Percentiles rank a stretch among this genome's conserved stretches.
Conservation (phyloP, 257 asterid species). For the Petunia axillaris region DNA sequence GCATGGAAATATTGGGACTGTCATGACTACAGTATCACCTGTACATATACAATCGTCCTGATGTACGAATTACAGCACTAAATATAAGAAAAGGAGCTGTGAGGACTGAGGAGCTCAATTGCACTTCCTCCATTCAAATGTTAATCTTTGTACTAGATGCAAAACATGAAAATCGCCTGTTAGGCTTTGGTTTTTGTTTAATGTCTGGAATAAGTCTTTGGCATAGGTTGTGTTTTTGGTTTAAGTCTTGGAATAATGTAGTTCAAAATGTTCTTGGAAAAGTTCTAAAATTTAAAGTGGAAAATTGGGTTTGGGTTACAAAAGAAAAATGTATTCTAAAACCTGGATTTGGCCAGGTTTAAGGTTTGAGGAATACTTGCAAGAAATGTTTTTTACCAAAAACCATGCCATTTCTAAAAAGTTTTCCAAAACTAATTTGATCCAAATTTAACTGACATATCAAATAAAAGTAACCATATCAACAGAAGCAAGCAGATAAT, state of each 20-base stretch:
- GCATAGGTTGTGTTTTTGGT: constrained; percentile 5
- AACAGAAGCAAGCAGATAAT: background rate
- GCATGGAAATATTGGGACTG: background rate
- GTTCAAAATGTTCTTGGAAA: background rate
- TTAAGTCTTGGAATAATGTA: background rate
- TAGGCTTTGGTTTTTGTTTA: constrained; percentile 1
- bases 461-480: background rate
- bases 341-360: background rate
- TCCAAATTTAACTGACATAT: background rate
- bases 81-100: constrained; percentile 2
- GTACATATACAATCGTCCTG: constrained; percentile 22
- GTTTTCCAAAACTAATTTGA: background rate
- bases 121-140: constrained; percentile 16
- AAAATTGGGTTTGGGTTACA: background rate
- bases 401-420: background rate
- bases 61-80: background rate
- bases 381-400: background rate
- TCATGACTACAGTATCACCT: constrained; percentile 4
- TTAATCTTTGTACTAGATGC: background rate
- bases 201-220: background rate
- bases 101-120: background rate
- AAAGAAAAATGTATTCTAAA: background rate
- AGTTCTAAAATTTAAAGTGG: background rate
- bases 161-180: no score
- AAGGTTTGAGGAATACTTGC: background rate